Conservation (phyloP, 106 monocot species). For the Amphibolis antarctica region DNA sequence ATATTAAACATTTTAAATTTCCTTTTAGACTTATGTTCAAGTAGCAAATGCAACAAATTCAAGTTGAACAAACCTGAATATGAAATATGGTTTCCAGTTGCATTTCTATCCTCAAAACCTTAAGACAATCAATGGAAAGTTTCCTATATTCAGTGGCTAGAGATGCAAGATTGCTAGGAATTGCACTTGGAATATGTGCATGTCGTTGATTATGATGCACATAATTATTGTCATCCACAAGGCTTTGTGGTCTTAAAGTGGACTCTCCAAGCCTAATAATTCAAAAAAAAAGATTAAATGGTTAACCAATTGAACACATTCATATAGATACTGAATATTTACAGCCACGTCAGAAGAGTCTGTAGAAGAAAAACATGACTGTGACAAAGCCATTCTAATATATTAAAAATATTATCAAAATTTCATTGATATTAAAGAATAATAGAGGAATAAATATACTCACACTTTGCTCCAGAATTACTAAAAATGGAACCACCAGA, state of each 20-base stretch:
- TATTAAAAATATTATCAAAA: too few relatives aligned
- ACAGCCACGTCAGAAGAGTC: too few relatives aligned
- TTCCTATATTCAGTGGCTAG: constrained; percentile 84
- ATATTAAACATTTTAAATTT: constrained; percentile 6
- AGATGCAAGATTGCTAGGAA: constrained; percentile 59
- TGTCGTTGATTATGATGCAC: constrained; percentile 28
- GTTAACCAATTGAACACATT: not conserved
- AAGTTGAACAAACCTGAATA: constrained; percentile 50
- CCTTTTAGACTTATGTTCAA: constrained; percentile 4
- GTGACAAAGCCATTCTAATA: too few relatives aligned
- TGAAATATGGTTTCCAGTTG: constrained; percentile 91
- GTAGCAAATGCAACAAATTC: not conserved
- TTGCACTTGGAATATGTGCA: constrained; percentile 44
- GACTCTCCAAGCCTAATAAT: constrained; percentile 60
- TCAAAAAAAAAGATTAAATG: not conserved
- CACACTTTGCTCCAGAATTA: too few relatives aligned
- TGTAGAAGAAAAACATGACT: too few relatives aligned
- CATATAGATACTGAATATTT: too few relatives aligned
- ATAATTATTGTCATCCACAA: constrained; percentile 20
- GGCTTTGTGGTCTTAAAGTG: constrained; percentile 30
- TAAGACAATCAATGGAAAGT: constrained; percentile 85
- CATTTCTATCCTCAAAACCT: constrained; percentile 93
- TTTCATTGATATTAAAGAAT: too few relatives aligned
- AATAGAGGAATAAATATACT: too few relatives aligned
- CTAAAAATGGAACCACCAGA: too few relatives aligned